These are phyloP conservation scores for Babesia sp. DNA, from an alignment of 169 alveolate species.

Conservation along the genomic window DNA sequence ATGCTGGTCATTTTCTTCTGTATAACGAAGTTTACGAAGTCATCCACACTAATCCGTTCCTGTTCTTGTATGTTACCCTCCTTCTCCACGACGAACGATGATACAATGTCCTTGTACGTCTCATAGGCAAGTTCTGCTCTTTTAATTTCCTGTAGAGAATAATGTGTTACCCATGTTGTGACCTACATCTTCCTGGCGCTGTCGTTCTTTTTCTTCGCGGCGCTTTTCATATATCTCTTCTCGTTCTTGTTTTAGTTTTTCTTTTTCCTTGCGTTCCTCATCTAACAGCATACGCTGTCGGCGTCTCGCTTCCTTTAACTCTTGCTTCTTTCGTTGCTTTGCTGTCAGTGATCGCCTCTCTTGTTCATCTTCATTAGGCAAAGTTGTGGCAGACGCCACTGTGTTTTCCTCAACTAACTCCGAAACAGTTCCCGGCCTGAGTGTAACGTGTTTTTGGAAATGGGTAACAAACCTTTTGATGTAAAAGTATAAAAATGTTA, in stretches of 20 bases:
- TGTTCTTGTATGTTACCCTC: slow-evolving; percentile 41
- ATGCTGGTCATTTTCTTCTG: slow-evolving; percentile 52
- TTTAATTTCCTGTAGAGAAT: slow-evolving; percentile 33
- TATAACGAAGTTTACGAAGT: slow-evolving; percentile 43
- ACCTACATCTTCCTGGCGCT: slow-evolving; percentile 49
- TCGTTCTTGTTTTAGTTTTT: slow-evolving; percentile 10
- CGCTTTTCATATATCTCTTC: slow-evolving; percentile 31
- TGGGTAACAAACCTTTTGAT: not conserved
- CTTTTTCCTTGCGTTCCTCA: slow-evolving; percentile 62
- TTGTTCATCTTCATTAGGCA: slow-evolving; percentile 31
- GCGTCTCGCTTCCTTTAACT: slow-evolving; percentile 50
- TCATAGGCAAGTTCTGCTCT: slow-evolving; percentile 31
- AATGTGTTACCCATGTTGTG: not conserved
- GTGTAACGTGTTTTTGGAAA: not conserved
- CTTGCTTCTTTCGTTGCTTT: slow-evolving; percentile 54
- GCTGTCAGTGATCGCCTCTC: slow-evolving; percentile 33
- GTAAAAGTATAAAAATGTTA: not conserved
- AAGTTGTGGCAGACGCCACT: not conserved
- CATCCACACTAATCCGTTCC: slow-evolving; percentile 33
- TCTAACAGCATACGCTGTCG: slow-evolving; percentile 23
- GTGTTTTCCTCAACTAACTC: not conserved
- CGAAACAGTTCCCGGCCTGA: not conserved
- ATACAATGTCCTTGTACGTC: slow-evolving; percentile 42
- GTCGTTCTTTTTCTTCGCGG: slow-evolving; percentile 45
- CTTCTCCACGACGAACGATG: slow-evolving; percentile 54